Evolutionary conservation across 352 stramenopile species (phyloP), one percentile per base, ranked within the genome.

Genomic region (Phytophthora pini): DNA sequence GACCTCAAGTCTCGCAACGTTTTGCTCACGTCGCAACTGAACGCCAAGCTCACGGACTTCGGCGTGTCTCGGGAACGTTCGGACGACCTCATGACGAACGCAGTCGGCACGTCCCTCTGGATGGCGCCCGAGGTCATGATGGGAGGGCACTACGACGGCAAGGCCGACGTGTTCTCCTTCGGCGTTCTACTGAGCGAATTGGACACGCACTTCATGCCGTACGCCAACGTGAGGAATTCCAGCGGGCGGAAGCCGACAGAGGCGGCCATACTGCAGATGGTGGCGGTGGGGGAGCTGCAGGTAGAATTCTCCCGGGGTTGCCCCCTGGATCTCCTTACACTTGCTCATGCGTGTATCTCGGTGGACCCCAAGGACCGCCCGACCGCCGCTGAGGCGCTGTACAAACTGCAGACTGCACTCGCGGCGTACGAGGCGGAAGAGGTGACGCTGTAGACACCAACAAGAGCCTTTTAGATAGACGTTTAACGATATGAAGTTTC

Each of bases 1-100:
- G 84, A 93, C 60, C 74, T 94, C 56, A 94, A 94, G 70, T 92
- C 82, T 29, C 84, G 84, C 40, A 94, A 94, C 61, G 80, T 94
- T 27, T 64, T 94, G 41, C 68, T 94, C 1, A 77, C 45, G 22
- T 75, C 60, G 4, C 54, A 84, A 8, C 26, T 82, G 39, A 63
- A 82, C 45, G 76, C 79, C 0, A 88, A 88, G 40, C 68, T 90
- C 26, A 88, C 79, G 27, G 81, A 87, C 65, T 88, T 90, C 61
- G 79, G 76, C 2, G 68, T 82, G 12, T 88, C 77, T 0, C 56
- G 76, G 15, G 71, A 83, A 17, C 63, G 66, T 17, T 68, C 64
- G 17, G 76, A 84, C 27, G 64, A 62, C 10, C 52, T 72, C 6
- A 82, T 87, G 68, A 85, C 76, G 2, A 77, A 74, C 9, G 72